Evolutionary conservation across 2,329 filamentous ascomycete genomes (phyloP).

Genomic region (Ascochyta rabiei): DNA sequence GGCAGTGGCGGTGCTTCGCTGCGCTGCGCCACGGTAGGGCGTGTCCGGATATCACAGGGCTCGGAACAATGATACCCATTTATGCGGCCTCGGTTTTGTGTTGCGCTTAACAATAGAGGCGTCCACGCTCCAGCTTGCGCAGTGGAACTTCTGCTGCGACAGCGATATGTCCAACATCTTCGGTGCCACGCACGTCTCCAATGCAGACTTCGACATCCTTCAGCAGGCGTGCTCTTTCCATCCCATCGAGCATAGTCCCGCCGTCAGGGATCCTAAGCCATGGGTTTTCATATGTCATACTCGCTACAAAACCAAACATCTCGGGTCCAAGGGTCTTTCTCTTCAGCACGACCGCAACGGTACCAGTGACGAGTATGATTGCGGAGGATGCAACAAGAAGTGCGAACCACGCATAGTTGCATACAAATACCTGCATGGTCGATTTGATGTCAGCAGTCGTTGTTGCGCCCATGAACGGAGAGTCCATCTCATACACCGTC

Average conservation of each 20-base stretch:
- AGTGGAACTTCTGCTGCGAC: constrained; percentile 41
- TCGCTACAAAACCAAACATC: constrained; percentile 45
- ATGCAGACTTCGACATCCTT: constrained; percentile 40
- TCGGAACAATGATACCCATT: neutral
- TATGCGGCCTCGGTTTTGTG: constrained; percentile 2
- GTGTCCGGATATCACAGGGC: constrained; percentile 16
- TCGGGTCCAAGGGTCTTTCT: constrained; percentile 39
- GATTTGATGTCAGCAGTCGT: constrained; percentile 23
- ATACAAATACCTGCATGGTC: constrained; percentile 29
- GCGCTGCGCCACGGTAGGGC: constrained; percentile 19
- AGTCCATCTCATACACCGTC: neutral
- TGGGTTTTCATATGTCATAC: constrained; percentile 48
- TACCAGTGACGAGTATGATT: constrained; percentile 29
- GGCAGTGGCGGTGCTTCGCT: constrained; percentile 9
- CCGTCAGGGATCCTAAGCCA: constrained; percentile 36
- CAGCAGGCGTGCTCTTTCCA: constrained; percentile 43
- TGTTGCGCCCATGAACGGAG: constrained; percentile 38
- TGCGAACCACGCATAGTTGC: constrained; percentile 38
- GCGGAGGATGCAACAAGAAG: constrained; percentile 29
- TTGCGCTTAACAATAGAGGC: constrained; percentile 30
- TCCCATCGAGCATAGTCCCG: constrained; percentile 39
- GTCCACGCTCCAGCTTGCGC: constrained; percentile 35
- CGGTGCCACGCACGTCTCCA: constrained; percentile 38
- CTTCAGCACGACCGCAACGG: constrained; percentile 31
- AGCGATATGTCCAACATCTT: constrained; percentile 45